A percentile compares a stretch with the other conserved stretches of the same genome.
Conservation (phyloP, 2,329 filamentous ascomycete species). For the Neospermospora avenae region DNA sequence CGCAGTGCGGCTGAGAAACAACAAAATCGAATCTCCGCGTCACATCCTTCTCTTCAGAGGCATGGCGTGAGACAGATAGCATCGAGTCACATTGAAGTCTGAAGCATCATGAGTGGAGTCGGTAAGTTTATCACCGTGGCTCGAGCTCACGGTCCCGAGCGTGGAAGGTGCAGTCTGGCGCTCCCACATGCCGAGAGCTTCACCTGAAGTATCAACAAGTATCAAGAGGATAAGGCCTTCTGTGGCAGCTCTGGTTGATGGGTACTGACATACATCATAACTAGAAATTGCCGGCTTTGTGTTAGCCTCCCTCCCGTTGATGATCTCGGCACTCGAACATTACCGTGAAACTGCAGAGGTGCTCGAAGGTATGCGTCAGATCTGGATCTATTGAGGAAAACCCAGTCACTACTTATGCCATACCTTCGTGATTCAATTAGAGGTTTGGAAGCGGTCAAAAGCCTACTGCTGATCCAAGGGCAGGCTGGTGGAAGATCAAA, state of each 20-base stretch:
- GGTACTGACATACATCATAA: slow-evolving; percentile 3
- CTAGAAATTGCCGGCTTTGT: slow-evolving; percentile 20
- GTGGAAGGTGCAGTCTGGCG: background rate
- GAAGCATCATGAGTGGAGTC: slow-evolving; percentile 8
- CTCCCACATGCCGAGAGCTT: background rate
- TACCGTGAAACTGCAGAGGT: slow-evolving; percentile 14
- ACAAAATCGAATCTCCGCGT: background rate
- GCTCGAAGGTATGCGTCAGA: slow-evolving; percentile 9
- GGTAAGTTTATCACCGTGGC: background rate
- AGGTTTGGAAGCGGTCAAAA: background rate
- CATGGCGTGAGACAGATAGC: background rate
- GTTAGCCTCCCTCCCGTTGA: slow-evolving; percentile 18
- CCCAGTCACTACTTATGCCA: no score
- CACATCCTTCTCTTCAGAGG: background rate
- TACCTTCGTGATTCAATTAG: background rate
- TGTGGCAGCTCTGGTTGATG: background rate
- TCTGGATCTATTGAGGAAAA: no score
- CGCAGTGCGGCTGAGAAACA: background rate
- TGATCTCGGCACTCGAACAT: slow-evolving; percentile 21
- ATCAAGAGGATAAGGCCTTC: background rate
- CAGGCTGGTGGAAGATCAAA: slow-evolving; percentile 21
- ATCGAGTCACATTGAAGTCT: background rate
- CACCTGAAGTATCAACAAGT: background rate
- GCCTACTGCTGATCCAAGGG: background rate
- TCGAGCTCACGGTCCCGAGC: background rate